Percentiles rank a stretch among this genome's conserved stretches.
These are phyloP conservation scores for Arthrocladium fulminans DNA, from an alignment of 2,329 filamentous ascomycete genomes.

Conservation along the genomic window DNA sequence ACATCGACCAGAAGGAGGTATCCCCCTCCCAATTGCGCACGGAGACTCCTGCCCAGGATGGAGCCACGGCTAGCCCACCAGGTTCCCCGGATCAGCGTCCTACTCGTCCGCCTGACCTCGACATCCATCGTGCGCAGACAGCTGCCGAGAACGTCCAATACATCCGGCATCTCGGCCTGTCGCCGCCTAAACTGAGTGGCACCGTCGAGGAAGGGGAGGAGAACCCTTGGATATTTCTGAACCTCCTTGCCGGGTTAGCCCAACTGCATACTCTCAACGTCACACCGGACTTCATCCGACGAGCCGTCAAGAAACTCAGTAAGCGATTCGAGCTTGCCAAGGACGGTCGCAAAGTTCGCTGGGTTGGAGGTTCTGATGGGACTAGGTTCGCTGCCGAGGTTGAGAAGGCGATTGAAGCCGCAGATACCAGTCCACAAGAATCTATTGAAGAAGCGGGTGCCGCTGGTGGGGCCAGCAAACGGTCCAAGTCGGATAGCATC, in stretches of 20 bases:
- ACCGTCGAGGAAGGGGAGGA: slow-evolving; percentile 4
- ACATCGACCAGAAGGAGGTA: not conserved
- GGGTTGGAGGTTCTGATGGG: slow-evolving; percentile 60
- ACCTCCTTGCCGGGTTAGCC: slow-evolving; percentile 69
- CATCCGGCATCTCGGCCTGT: slow-evolving; percentile 24
- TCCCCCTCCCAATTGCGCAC: not conserved
- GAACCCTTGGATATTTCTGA: slow-evolving; percentile 23
- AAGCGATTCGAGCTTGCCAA: slow-evolving; percentile 66
- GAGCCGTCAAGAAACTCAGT: slow-evolving; percentile 61
- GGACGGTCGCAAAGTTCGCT: slow-evolving; percentile 70
- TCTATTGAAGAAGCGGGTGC: slow-evolving; percentile 25
- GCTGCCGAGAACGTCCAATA: slow-evolving; percentile 65
- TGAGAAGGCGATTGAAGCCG: slow-evolving; percentile 9
- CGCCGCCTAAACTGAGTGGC: slow-evolving; percentile 12
- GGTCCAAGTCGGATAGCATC: slow-evolving; percentile 39
- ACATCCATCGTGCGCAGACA: slow-evolving; percentile 66
- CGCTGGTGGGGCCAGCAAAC: slow-evolving; percentile 42
- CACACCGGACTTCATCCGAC: slow-evolving; percentile 65
- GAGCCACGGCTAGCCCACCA: slow-evolving; percentile 7
- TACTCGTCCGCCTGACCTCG: slow-evolving; percentile 65
- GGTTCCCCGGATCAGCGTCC: slow-evolving; percentile 60
- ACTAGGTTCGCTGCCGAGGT: slow-evolving; percentile 57
- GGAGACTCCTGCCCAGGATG: not conserved
- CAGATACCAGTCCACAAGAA: slow-evolving; percentile 11
- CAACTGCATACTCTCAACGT: slow-evolving; percentile 81